A percentile compares a stretch with the other conserved stretches of the same genome.
phyloP scores from a whole-genome alignment of 495 filamentous ascomycete genomes.

The Bacidia rubella region DNA sequence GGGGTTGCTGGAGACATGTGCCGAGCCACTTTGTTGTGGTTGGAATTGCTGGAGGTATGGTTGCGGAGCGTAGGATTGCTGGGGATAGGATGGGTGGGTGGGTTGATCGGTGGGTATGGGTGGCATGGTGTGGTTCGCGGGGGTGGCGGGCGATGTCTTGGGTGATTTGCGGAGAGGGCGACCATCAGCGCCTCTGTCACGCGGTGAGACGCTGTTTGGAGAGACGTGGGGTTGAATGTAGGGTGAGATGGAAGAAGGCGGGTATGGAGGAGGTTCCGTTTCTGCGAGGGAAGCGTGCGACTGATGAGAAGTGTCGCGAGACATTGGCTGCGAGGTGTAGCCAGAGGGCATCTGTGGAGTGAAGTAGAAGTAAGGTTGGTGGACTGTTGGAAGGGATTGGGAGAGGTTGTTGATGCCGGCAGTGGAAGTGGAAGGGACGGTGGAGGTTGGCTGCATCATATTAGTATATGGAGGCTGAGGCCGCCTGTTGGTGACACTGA shows the following conservation, averaged over 20 bases:
- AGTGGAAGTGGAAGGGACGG: constrained; percentile 8
- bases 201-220: background rate
- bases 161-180: constrained; percentile 16
- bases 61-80: no score
- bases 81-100: background rate
- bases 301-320: constrained; percentile 29
- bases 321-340: constrained; percentile 46
- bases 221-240: background rate
- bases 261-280: constrained; percentile 15
- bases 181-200: constrained; percentile 15
- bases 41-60: no score
- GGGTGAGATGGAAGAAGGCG: background rate
- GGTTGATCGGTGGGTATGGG: constrained; percentile 18
- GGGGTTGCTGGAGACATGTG: no score
- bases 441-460: constrained; percentile 7
- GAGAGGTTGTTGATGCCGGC: background rate
- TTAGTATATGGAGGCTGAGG: constrained; percentile 1
- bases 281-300: constrained; percentile 20
- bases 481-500: constrained; percentile 6
- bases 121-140: constrained; percentile 6
- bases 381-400: constrained; percentile 1
- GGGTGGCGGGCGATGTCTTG: constrained; percentile 6
- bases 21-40: background rate
- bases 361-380: constrained; percentile 8
- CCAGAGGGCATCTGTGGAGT: constrained; percentile 19